Percentiles rank a stretch among this genome's conserved stretches.
Evolutionary conservation across 352 stramenopile species (phyloP).

Genomic region (Plasmopara viticola): DNA sequence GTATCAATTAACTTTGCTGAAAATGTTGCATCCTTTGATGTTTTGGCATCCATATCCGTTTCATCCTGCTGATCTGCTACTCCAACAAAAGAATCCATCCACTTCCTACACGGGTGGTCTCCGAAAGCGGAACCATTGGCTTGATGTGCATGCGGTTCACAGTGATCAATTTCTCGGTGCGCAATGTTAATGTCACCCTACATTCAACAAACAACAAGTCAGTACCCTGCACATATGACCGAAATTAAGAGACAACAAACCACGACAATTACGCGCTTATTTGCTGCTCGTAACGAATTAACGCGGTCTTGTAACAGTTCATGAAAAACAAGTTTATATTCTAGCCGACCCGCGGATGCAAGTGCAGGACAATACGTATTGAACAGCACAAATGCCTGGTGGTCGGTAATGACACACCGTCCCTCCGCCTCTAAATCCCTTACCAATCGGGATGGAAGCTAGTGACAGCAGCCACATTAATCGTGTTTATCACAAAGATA

Average conservation of each 20-base stretch:
- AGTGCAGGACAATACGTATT: conserved; percentile 87
- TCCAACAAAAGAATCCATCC: conserved; percentile 52
- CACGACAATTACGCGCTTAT: conserved; percentile 61
- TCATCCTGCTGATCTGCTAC: conserved; percentile 7
- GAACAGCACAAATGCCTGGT: conserved; percentile 82
- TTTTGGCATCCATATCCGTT: not conserved
- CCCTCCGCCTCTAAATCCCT: conserved; percentile 72
- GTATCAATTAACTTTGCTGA: conserved; percentile 52
- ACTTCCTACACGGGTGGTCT: conserved; percentile 60
- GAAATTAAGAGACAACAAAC: conserved; percentile 18
- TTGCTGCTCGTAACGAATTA: conserved; percentile 31
- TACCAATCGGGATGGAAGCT: conserved; percentile 53
- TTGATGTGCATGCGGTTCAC: conserved; percentile 33
- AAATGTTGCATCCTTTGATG: not conserved
- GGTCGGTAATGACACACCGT: conserved; percentile 82
- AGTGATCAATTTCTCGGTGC: conserved; percentile 76
- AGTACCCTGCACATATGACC: not conserved
- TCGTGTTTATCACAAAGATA: not conserved
- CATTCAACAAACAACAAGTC: conserved; percentile 1
- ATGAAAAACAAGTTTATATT: conserved; percentile 86
- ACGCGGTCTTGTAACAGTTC: conserved; percentile 62
- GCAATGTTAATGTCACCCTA: conserved; percentile 84
- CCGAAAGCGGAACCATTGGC: conserved; percentile 33
- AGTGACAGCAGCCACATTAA: not conserved
- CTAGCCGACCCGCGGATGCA: conserved; percentile 56